Evolutionary conservation across 768 basidiomycete species (phyloP), one percentile per base, ranked within the genome.

Genomic region (Lentinus tigrinus): DNA sequence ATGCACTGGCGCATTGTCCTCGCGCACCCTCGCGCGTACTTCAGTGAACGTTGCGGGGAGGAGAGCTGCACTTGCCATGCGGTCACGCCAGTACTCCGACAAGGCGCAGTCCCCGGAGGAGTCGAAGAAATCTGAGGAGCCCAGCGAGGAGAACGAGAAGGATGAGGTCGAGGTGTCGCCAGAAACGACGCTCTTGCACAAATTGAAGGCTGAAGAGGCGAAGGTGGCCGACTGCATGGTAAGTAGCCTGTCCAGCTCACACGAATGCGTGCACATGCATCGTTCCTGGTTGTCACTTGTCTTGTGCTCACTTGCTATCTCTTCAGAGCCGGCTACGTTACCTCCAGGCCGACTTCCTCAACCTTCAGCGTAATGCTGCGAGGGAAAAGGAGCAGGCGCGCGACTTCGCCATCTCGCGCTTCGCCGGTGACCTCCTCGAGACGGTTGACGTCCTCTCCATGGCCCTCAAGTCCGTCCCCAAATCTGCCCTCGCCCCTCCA

Each of bases 291-390:
- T 23, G 6, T 9, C 21, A 14, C 7, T 14, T 23, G 21, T 14
- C n/a, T 46, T 13, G n/a, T 46, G 21, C 43, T 46, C 13, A 46
- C n/a, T n/a, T 8, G 13, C 16, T 8, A 46, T 23, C 19, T 14
- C 23, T 23, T 19, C 72, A 97, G 96, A 81, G 87, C 70, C 91
- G 94, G 62, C 80, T 97, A 65, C 87, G 90, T 47, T 97, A 98
- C 71, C 80, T 92, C 57, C 89, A 95, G 70, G 97, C 97, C 66
- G 97, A 99, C 76, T 95, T 94, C 74, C 77, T 96, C 43, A 99
- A 98, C 73, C 81, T 97, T 43, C 94, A 95, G 70, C 90, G 95
- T 54, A 93, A 95, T 67, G 83, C 94, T 53, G 87, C 88, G 27
- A 83, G 90, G 59, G 97, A 98, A 76, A 93, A 91, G 78, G 87